Evolutionary conservation across 1,284 basidiomycete genomes (phyloP), one percentile per base, ranked within the genome.

Genomic region (Termitomyces sp.): DNA sequence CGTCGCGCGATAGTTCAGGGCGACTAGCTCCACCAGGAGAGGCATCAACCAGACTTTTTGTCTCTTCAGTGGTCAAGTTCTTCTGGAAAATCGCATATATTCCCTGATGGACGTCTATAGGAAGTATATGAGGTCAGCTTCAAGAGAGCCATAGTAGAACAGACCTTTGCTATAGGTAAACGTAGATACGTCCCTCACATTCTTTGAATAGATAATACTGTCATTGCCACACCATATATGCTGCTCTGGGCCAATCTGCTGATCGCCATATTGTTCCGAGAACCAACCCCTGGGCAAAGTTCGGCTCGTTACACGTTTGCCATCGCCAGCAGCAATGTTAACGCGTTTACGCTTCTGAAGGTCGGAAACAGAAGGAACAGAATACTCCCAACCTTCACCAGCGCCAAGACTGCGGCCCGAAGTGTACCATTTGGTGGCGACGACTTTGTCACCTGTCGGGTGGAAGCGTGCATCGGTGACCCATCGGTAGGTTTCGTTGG

Each of bases 371-470:
- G 66, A 63, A 9, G 80, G 80, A 19, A 83, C 68, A 5, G 66
- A 30, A 56, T 82, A 88, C 60, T 80, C 74, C 86, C 86, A 88
- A 37, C 79, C 83, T 71, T 88, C 86, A 2, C 84, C 84, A 1
- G 84, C 84, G 40, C 80, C 81, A 19, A 88, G 69, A 44, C 80
- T 82, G 10, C 85, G 78, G 5, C 53, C 60, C 8, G 78, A 79
- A 18, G 80, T 84, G 58, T 84, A 86, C 84, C 86, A 86, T 63
- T 88, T 88, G 8, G 84, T 86, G 7, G 85, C 82, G 49, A 87
- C 68, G n/a, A 88, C 64, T 55, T 73, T 80, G 13, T 64, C 60
- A 1, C 82, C 83, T 11, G 77, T 80, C 5, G 84, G 81, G 60
- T 88, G 83, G 71, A 85, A 87, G 39, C 83, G 79, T 7, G 83